Percentiles rank a stretch among this genome's conserved stretches.
Evolutionary conservation across 2,329 filamentous ascomycete species (phyloP).

Genomic region (Anthostomella pinea): DNA sequence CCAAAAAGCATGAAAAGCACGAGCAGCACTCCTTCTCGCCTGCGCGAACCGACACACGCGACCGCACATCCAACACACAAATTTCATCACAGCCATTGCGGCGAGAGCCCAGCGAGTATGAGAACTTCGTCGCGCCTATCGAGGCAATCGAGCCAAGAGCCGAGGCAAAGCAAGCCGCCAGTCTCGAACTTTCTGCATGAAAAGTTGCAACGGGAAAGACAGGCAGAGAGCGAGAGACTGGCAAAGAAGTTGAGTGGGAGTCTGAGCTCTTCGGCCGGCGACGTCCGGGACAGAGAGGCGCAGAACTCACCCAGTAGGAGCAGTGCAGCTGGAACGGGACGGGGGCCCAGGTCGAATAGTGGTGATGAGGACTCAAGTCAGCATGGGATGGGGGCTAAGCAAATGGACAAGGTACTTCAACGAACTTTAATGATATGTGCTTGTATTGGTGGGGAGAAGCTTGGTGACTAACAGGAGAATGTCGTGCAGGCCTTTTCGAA

Average conservation of each 20-base stretch:
- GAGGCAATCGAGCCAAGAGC: conserved; percentile 41
- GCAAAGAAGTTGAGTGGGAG: conserved; percentile 36
- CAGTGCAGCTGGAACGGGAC: conserved; percentile 31
- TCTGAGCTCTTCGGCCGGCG: conserved; percentile 36
- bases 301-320: conserved; percentile 40
- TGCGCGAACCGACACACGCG: conserved; percentile 36
- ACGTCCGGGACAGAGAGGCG: conserved; percentile 33
- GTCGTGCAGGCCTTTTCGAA: conserved; percentile 57
- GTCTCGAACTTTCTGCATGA: conserved; percentile 55
- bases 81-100: conserved; percentile 39
- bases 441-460: background rate
- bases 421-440: too few species aligned
- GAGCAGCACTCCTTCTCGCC: conserved; percentile 41
- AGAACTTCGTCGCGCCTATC: conserved; percentile 41
- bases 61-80: conserved; percentile 37
- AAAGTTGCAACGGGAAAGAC: conserved; percentile 50
- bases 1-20: too few species aligned
- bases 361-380: conserved; percentile 42
- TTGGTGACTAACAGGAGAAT: conserved; percentile 12
- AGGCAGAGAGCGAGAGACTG: conserved; percentile 45
- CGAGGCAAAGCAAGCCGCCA: conserved; percentile 35
- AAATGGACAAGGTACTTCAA: conserved; percentile 68
- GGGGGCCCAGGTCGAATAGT: conserved; percentile 43
- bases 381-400: conserved; percentile 60
- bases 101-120: conserved; percentile 32